These are phyloP conservation scores for Astragalus membranaceus DNA, from an alignment of 306 rosid species.

Conservation along the genomic window DNA sequence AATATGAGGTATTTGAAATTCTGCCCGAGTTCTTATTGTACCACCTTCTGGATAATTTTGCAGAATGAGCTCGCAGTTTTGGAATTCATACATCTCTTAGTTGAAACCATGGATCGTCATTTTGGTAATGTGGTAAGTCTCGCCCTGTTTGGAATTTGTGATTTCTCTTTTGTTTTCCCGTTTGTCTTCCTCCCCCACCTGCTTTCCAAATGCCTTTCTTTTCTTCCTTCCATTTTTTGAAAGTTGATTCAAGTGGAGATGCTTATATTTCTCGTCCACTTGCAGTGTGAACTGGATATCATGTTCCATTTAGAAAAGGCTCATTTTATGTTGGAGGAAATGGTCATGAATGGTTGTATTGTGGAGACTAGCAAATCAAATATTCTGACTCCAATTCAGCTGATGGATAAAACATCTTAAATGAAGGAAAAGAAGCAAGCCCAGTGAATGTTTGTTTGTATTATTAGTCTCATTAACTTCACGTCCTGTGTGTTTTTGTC, in stretches of 20 bases:
- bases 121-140: constrained; percentile 80
- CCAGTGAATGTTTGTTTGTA: no score
- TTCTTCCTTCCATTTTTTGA: not conserved
- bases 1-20: not conserved
- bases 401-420: constrained; percentile 76
- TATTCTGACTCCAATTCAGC: constrained; percentile 77
- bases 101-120: constrained; percentile 96
- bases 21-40: not conserved
- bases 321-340: constrained; percentile 91
- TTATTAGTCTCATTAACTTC: no score
- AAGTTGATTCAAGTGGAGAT: not conserved
- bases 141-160: not conserved
- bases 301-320: constrained; percentile 94
- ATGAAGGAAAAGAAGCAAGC: not conserved
- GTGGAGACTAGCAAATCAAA: constrained; percentile 74
- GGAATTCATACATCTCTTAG: constrained; percentile 84
- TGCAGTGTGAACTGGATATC: constrained; percentile 92
- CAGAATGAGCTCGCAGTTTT: constrained; percentile 87
- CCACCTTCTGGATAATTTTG: constrained; percentile 19
- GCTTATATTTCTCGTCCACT: not conserved
- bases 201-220: not conserved
- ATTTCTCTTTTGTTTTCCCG: not conserved
- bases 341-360: constrained; percentile 89
- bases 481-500: no score
- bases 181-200: not conserved